Conservation (phyloP, 2,329 filamentous ascomycete species). For the Microdochium trichocladiopsis region DNA sequence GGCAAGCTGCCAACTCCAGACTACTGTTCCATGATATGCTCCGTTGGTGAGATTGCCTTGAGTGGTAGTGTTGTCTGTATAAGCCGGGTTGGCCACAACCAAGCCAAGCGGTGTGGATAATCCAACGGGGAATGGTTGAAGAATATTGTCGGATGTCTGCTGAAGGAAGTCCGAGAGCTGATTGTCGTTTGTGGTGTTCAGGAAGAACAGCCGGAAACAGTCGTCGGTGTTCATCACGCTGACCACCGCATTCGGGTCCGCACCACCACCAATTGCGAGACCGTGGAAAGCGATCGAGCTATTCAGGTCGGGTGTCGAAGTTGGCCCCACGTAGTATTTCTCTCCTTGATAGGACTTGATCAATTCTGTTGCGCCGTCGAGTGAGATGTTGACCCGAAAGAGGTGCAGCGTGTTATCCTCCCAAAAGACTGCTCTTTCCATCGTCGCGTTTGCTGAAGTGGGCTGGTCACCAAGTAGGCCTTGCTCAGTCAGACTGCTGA, state of each 20-base stretch:
- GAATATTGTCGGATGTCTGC: conserved; percentile 48
- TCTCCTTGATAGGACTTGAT: conserved; percentile 39
- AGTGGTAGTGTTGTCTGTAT: conserved; percentile 37
- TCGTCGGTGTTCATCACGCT: conserved; percentile 59
- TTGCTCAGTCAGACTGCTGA: conserved; percentile 40
- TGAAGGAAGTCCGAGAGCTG: conserved; percentile 51
- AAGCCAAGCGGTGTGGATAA: conserved; percentile 48
- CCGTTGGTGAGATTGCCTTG: conserved; percentile 45
- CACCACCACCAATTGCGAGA: conserved; percentile 48
- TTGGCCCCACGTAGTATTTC: conserved; percentile 34
- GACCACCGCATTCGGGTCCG: conserved; percentile 39
- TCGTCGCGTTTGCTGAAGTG: conserved; percentile 37
- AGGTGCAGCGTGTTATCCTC: conserved; percentile 52
- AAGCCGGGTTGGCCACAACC: conserved; percentile 55
- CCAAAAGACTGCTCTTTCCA: conserved; percentile 49
- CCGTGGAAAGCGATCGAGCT: conserved; percentile 45
- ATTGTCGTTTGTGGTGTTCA: conserved; percentile 49
- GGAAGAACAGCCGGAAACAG: conserved; percentile 55
- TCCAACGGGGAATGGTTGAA: conserved; percentile 50
- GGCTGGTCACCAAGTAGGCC: conserved; percentile 43
- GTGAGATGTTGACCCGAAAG: conserved; percentile 42
- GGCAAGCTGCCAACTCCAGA: conserved; percentile 59
- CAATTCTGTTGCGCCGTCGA: conserved; percentile 32
- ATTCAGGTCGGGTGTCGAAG: conserved; percentile 30
- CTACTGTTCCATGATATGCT: conserved; percentile 56